These are phyloP conservation scores for Lomentospora prolificans DNA, from an alignment of 2,329 filamentous ascomycete genomes.

Conservation along the genomic window DNA sequence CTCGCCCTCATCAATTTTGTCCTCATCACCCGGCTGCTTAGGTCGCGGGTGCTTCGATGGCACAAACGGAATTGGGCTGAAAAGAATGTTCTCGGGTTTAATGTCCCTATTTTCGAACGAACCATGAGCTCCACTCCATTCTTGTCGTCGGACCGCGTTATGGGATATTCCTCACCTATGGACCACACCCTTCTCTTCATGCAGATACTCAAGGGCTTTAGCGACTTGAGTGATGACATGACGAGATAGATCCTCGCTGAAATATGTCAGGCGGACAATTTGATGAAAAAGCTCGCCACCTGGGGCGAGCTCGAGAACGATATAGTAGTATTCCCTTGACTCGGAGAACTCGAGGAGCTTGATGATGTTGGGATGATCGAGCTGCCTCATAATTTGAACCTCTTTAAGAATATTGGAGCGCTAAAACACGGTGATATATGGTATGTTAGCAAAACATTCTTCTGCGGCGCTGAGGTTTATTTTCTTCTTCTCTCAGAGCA, in stretches of 20 bases:
- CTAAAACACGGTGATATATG: conserved; percentile 34
- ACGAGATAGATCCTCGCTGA: conserved; percentile 88
- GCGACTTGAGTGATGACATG: conserved; percentile 95
- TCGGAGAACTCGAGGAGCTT: conserved; percentile 91
- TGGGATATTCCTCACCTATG: conserved; percentile 62
- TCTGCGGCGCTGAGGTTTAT: background rate
- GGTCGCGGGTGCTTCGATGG: conserved; percentile 75
- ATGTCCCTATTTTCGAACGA: conserved; percentile 62
- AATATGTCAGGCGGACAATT: conserved; percentile 95
- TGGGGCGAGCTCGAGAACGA: conserved; percentile 87
- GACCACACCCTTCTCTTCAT: conserved; percentile 90
- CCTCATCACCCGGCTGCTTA: conserved; percentile 79
- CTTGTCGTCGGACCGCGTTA: no score
- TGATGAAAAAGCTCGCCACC: conserved; percentile 97
- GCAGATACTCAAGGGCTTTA: conserved; percentile 82
- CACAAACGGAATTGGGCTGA: conserved; percentile 74
- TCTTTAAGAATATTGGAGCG: conserved; percentile 97
- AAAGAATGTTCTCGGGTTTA: conserved; percentile 95
- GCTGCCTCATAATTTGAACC: conserved; percentile 94
- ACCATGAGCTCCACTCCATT: no score
- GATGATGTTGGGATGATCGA: conserved; percentile 94
- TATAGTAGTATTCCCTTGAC: conserved; percentile 93
- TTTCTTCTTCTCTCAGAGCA: background rate
- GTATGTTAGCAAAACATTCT: background rate
- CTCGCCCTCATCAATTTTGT: conserved; percentile 94